Evolutionary conservation across 768 basidiomycete species (phyloP), one percentile per base, ranked within the genome.

Genomic region (Leccinum barrowsii): DNA sequence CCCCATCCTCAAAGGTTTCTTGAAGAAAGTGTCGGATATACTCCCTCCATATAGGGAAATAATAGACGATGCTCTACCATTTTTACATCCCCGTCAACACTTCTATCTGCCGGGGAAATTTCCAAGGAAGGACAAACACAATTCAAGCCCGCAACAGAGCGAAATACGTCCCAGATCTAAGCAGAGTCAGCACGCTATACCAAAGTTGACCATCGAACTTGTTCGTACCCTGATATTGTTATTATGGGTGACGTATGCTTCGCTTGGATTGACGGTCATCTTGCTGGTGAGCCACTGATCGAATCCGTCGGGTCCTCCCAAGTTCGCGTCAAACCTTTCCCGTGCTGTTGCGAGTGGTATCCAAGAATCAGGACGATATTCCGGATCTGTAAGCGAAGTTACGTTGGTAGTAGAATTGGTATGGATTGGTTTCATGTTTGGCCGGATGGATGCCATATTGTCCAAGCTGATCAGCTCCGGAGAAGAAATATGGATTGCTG

Each of bases 161-260:
- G 63, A 65, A 92, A 92, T 61, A 89, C 89, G 47, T 82, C 69
- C 90, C 90, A 92, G 50, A 92, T 91, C 89, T 90, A 58, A 35
- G 19, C 40, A 5, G 55, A 37, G 21, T 55, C 35, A 54, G 55
- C 7, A 50, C 28, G 19, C 48, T 46, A n/a, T 48, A 10, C 42
- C 35, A 44, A 17, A 15, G 8, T 35, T 26, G 30, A 7, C 30
- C 12, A 40, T 11, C 30, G 19, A n/a, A 15, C 12, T 8, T 49
- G 10, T 21, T 37, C 64, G 10, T 55, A 84, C 89, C 80, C 89
- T 87, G 3, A 77, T 73, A 10, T 85, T 77, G 5, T 86, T 89
- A 54, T 89, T 88, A 60, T 90, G 85, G 2, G 85, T 90, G 4
- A 78, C 76, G 63, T 91, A 90, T 4, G 88, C 87, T 63, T 90